Evolutionary conservation across 2,329 filamentous ascomycete species (phyloP).

Genomic region (Trichoderma sp.): DNA sequence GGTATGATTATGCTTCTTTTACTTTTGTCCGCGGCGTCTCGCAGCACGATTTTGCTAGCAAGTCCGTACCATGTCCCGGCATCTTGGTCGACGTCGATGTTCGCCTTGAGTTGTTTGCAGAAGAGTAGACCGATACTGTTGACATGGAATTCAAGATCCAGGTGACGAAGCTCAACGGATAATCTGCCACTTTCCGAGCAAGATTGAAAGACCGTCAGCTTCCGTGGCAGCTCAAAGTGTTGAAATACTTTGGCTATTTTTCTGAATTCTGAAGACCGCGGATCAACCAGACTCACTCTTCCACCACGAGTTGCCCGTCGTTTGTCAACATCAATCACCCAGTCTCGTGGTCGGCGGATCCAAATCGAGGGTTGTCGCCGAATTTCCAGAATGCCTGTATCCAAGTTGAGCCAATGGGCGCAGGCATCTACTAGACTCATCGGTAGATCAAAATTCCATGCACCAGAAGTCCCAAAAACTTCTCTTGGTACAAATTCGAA

Average conservation of each 20-base stretch:
- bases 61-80: slow-evolving; percentile 60
- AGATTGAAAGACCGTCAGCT: slow-evolving; percentile 17
- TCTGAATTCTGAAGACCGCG: neutral
- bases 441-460: slow-evolving; percentile 48
- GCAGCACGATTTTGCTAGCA: slow-evolving; percentile 55
- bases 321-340: slow-evolving; percentile 33
- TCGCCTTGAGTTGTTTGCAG: slow-evolving; percentile 48
- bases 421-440: slow-evolving; percentile 48
- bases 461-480: slow-evolving; percentile 28
- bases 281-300: slow-evolving; percentile 1
- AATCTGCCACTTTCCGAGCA: neutral
- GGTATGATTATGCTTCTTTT: slow-evolving; percentile 55
- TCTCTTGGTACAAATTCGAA: slow-evolving; percentile 37
- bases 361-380: slow-evolving; percentile 41
- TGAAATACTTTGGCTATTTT: neutral
- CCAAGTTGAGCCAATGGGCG: slow-evolving; percentile 59
- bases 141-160: slow-evolving; percentile 17
- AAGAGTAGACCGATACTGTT: slow-evolving; percentile 42
- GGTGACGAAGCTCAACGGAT: slow-evolving; percentile 15
- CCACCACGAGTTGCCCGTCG: slow-evolving; percentile 27
- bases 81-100: slow-evolving; percentile 58
- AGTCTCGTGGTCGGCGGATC: slow-evolving; percentile 29
- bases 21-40: slow-evolving; percentile 38
- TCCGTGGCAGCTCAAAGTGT: slow-evolving; percentile 4
- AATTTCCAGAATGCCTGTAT: slow-evolving; percentile 46